Percentiles rank a stretch among this genome's conserved stretches.
Conservation (phyloP, 305 asterid genomes). For the Rubia tinctorum region DNA sequence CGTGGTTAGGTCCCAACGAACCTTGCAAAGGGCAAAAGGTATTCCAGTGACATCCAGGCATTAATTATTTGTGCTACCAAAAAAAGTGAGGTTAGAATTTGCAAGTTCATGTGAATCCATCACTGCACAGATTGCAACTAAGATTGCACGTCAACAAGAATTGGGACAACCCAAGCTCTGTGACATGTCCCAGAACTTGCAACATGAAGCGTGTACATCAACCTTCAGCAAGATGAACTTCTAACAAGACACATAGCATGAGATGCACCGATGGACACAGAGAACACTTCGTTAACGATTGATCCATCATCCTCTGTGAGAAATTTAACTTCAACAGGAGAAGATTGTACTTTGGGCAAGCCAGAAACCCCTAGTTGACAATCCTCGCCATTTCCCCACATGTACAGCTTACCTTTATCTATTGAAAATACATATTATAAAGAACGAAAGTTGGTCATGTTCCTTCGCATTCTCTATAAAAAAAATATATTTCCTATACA, state of each 20-base stretch:
- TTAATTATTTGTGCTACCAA: not conserved
- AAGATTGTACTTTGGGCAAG: slow-evolving; percentile 63
- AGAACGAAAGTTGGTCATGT: not conserved
- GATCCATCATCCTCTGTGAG: slow-evolving; percentile 70
- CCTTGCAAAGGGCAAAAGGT: not conserved
- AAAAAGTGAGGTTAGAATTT: not conserved
- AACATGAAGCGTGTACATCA: not conserved
- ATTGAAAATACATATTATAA: slow-evolving; percentile 8
- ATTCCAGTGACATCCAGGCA: not conserved
- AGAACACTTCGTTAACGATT: slow-evolving; percentile 48
- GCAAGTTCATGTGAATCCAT: not conserved
- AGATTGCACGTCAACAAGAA: not conserved
- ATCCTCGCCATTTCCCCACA: slow-evolving; percentile 94
- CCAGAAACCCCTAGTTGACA: slow-evolving; percentile 91
- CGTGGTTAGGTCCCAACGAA: not conserved
- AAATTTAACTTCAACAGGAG: slow-evolving; percentile 80
- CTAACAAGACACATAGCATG: slow-evolving; percentile 85
- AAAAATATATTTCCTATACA: not conserved
- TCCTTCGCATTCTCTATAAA: not conserved
- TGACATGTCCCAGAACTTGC: not conserved
- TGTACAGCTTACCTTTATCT: slow-evolving; percentile 83
- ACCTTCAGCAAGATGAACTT: slow-evolving; percentile 35
- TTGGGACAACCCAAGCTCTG: not conserved
- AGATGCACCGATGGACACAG: slow-evolving; percentile 84
- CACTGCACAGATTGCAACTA: not conserved